Evolutionary conservation across 768 basidiomycete species (phyloP).

Genomic region (Lentinula boryana): DNA sequence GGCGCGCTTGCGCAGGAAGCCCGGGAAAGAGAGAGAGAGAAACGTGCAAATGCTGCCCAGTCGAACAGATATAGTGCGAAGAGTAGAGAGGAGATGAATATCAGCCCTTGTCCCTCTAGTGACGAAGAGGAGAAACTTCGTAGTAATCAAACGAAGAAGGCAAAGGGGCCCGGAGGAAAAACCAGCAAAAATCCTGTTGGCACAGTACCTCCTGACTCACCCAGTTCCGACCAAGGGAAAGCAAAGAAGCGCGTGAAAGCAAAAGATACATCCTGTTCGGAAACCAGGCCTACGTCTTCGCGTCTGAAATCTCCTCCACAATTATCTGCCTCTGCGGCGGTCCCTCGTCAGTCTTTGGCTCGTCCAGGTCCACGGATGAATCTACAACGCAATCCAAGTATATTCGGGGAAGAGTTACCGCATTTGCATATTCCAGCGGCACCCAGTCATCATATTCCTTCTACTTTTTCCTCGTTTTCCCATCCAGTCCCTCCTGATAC

Average conservation of each 20-base stretch:
- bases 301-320: slow-evolving; percentile 2
- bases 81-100: slow-evolving; percentile 13
- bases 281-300: slow-evolving; percentile 2
- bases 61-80: slow-evolving; percentile 1
- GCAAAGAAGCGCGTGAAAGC: slow-evolving; percentile 10
- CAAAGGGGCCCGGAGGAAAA: slow-evolving; percentile 30
- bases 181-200: slow-evolving; percentile 5
- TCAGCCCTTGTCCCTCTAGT: slow-evolving; percentile 47
- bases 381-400: slow-evolving; percentile 54
- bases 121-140: slow-evolving; percentile 74
- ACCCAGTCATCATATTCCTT: slow-evolving; percentile 9
- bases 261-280: background rate
- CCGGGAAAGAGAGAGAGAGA: slow-evolving; percentile 7
- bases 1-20: slow-evolving; percentile 31
- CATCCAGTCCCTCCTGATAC: slow-evolving; percentile 12
- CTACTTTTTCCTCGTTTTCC: slow-evolving; percentile 1
- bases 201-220: slow-evolving; percentile 15
- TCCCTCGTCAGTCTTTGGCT: slow-evolving; percentile 19
- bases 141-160: slow-evolving; percentile 54
- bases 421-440: slow-evolving; percentile 27
- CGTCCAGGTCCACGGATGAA: slow-evolving; percentile 29
- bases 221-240: slow-evolving; percentile 13
- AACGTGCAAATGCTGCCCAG: slow-evolving; percentile 3
- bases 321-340: background rate
- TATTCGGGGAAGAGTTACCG: slow-evolving; percentile 63